Base-by-base conservation (phyloP, 2,329 filamentous ascomycete species). In the Diaporthe amygdali region DNA sequence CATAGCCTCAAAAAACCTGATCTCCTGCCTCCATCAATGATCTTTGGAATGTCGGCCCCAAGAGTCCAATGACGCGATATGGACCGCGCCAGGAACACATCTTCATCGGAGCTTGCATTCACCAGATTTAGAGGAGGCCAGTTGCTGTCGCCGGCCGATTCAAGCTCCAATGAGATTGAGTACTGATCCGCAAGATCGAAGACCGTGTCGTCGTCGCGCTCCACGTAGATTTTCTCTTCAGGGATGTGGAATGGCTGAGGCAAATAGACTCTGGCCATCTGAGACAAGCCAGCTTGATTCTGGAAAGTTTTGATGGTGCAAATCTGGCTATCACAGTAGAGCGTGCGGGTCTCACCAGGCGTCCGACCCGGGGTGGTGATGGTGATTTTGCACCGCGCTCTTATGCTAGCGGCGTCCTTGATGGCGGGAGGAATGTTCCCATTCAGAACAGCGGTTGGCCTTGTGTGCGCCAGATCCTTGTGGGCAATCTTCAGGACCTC, bases 311-410 rank as follows among this genome's bases (percentile, higher is more conserved):
- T 85, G 72, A 90, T 79, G 52, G 84, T 84, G 79, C 88, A 90
- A 10, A 85, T 78, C 75, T 90, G 87, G 72, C 84, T 88, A 75
- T 88, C 84, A 73, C 87, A 87, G 75, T 88, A 83, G 70, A 90
- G 77, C 8, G 88, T 80, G 66, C 84, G 81, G 34, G 80, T 76
- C 71, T 81, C 79, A 59, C 79, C 81, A 22, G 76, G 77, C 76
- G 77, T 78, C 71, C 75, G 77, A 27, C 37, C 30, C 41, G 64
- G 30, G 64, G 79, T 79, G 64, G 77, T 80, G 61, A 87, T 82
- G 34, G 80, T 81, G 70, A 87, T 76, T 70, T 82, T 85, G 78
- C 84, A 86, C 22, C 84, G 81, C 20, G 81, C 81, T 67, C 78
- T 81, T 71, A 82, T 78, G 54, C 77, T 76, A 6, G 79, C 76